A percentile compares a stretch with the other conserved stretches of the same genome.
Conservation (phyloP, 2,329 filamentous ascomycete species). For the Colletotrichum sp. region DNA sequence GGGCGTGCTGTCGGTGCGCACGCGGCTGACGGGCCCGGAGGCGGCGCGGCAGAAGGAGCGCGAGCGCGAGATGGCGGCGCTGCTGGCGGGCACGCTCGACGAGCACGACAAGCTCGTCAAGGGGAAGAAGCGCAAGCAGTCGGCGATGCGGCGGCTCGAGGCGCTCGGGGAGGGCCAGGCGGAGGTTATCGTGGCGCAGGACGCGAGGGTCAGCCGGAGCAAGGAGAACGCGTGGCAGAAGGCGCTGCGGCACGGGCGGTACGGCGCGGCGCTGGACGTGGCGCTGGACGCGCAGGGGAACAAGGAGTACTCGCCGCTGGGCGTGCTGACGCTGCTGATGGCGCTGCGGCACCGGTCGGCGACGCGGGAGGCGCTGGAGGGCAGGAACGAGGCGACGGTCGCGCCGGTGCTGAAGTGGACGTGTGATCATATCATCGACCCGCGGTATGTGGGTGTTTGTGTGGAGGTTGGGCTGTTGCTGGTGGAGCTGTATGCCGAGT, state of each 20-base stretch:
- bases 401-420: constrained; percentile 87
- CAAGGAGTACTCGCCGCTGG: constrained; percentile 58
- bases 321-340: constrained; percentile 77
- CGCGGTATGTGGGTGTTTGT: constrained; percentile 79
- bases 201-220: constrained; percentile 60
- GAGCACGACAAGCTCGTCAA: constrained; percentile 75
- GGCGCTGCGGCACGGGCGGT: constrained; percentile 79
- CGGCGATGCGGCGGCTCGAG: constrained; percentile 66
- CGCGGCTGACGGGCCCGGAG: constrained; percentile 83
- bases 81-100: constrained; percentile 79
- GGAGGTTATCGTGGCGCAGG: constrained; percentile 87
- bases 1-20: constrained; percentile 88
- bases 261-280: constrained; percentile 77
- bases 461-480: constrained; percentile 84
- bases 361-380: constrained; percentile 78
- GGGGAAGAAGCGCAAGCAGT: constrained; percentile 66
- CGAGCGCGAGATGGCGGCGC: constrained; percentile 83
- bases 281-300: constrained; percentile 63
- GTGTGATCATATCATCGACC: constrained; percentile 79
- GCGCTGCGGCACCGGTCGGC: constrained; percentile 89
- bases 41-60: constrained; percentile 78
- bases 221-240: constrained; percentile 80
- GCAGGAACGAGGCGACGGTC: constrained; percentile 80
- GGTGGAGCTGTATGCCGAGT: constrained; percentile 86
- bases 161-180: constrained; percentile 78